Base-by-base conservation (phyloP, 441 rosid genomes). In the Aleurites moluccanus region DNA sequence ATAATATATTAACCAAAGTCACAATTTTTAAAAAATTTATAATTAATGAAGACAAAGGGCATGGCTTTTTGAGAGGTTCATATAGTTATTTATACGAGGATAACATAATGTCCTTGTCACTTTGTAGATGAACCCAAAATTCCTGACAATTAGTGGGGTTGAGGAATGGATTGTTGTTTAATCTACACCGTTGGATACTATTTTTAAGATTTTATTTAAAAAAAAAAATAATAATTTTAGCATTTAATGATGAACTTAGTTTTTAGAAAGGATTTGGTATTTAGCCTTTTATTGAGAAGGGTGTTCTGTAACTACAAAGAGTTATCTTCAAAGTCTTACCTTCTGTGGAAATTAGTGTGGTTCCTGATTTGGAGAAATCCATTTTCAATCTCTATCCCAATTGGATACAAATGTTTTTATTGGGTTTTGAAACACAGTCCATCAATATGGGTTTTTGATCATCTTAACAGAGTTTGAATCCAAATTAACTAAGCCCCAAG, bases 11-110 rank as follows among this genome's bases (percentile, higher is more conserved):
- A 38, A 38, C 40, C 40, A 38, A 38, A 38, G 40, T 38, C 0
- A 5, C 40, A 38, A 38, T 30, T 30, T 30, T 30, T 30, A 1
- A 30, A 30, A 30, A n/a, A n/a, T n/a, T 30, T 30, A 30, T 30
- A 30, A 30, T 30, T 30, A 45, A 27, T 18, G 3, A 6, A 64
- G 52, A 65, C 44, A 44, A 66, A 59, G 56, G 64, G 45, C 52
- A 52, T 40, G 13, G 21, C n/a, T 2, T 20, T 59, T 1, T 1
- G 25, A 64, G 14, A 42, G 44, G 15, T 52, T 20, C 1, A 23
- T 69, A 57, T 61, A 53, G 64, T 53, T 63, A 47, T 65, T 38
- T 33, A 28, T 72, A 72, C 80, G 69, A 80, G 75, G 83, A 73
- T 44, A 60, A n/a, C 30, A 56, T 67, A 67, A 47, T 61, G 74